These are phyloP conservation scores for Thelonectria olida DNA, from an alignment of 2,329 filamentous ascomycete genomes.

Conservation along the genomic window DNA sequence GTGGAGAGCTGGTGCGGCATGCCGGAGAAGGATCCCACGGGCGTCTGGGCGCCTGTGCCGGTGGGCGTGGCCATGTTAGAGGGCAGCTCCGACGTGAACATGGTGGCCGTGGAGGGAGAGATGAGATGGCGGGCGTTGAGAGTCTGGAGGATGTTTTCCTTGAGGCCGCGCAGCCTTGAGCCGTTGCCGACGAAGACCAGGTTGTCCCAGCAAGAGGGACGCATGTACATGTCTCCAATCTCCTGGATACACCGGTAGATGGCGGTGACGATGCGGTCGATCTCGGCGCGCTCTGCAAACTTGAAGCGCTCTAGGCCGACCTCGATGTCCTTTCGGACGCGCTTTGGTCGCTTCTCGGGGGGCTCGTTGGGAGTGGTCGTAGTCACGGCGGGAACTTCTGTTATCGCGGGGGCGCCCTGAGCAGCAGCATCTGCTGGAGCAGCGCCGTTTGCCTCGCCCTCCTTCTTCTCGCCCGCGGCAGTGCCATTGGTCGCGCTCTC, in stretches of 20 bases:
- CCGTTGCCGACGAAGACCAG: conserved; percentile 93
- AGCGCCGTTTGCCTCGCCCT: conserved; percentile 26
- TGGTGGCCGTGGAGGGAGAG: conserved; percentile 91
- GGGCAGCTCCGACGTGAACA: conserved; percentile 96
- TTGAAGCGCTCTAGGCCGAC: conserved; percentile 80
- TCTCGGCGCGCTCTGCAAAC: conserved; percentile 73
- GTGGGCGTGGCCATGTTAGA: conserved; percentile 92
- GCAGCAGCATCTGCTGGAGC: conserved; percentile 12
- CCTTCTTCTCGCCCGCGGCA: background rate
- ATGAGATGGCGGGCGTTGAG: conserved; percentile 86
- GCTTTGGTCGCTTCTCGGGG: conserved; percentile 61
- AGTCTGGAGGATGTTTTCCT: conserved; percentile 84
- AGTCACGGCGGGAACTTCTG: conserved; percentile 23
- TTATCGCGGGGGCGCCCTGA: conserved; percentile 8
- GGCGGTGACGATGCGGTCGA: conserved; percentile 84
- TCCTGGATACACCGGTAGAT: conserved; percentile 86
- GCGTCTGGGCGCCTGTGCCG: conserved; percentile 91
- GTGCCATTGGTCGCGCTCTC: conserved; percentile 25
- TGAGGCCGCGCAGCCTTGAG: conserved; percentile 77
- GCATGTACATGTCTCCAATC: conserved; percentile 85
- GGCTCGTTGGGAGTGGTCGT: conserved; percentile 35
- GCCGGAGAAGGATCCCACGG: conserved; percentile 69
- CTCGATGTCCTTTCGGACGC: conserved; percentile 74
- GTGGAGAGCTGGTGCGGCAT: conserved; percentile 64
- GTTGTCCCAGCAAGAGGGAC: conserved; percentile 89